Conservation (phyloP, 2,329 filamentous ascomycete genomes). For the Nemania sp. region DNA sequence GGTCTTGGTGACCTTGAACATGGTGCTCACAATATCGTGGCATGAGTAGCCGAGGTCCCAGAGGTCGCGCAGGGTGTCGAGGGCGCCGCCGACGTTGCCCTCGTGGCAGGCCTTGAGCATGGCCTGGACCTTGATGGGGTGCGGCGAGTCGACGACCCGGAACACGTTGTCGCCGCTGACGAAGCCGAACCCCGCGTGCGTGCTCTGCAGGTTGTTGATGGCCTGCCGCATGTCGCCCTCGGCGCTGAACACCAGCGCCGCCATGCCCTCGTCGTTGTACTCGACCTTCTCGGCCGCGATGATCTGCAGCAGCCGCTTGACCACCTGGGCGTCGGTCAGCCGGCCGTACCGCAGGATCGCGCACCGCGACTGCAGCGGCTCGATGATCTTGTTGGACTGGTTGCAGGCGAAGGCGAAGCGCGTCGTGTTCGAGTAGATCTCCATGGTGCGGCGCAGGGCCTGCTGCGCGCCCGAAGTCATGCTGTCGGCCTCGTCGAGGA, state of each 20-base stretch:
- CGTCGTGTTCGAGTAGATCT: constrained; percentile 96
- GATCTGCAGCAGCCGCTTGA: constrained; percentile 88
- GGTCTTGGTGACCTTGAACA: constrained; percentile 98
- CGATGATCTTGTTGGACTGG: constrained; percentile 98
- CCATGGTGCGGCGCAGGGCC: constrained; percentile 93
- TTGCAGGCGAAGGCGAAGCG: constrained; percentile 98
- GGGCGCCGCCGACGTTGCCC: constrained; percentile 82
- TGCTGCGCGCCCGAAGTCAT: constrained; percentile 98
- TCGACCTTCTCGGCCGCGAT: constrained; percentile 89
- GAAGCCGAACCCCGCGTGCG: constrained; percentile 89
- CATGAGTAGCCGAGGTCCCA: constrained; percentile 97
- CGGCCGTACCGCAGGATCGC: constrained; percentile 93
- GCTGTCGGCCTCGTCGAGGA: constrained; percentile 95
- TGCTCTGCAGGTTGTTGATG: constrained; percentile 97
- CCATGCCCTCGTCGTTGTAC: constrained; percentile 89
- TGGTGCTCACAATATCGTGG: constrained; percentile 98
- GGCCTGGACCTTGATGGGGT: constrained; percentile 96
- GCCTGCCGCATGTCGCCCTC: constrained; percentile 99
- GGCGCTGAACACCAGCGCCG: constrained; percentile 94
- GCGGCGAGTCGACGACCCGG: constrained; percentile 93
- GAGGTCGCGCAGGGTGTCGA: constrained; percentile 85
- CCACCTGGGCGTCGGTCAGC: constrained; percentile 88
- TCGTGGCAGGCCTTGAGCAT: constrained; percentile 98
- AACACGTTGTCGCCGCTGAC: constrained; percentile 99
- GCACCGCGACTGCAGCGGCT: constrained; percentile 95